These are phyloP conservation scores for Amylocarpus encephaloides DNA, from an alignment of 2,329 filamentous ascomycete genomes.

Conservation along the genomic window DNA sequence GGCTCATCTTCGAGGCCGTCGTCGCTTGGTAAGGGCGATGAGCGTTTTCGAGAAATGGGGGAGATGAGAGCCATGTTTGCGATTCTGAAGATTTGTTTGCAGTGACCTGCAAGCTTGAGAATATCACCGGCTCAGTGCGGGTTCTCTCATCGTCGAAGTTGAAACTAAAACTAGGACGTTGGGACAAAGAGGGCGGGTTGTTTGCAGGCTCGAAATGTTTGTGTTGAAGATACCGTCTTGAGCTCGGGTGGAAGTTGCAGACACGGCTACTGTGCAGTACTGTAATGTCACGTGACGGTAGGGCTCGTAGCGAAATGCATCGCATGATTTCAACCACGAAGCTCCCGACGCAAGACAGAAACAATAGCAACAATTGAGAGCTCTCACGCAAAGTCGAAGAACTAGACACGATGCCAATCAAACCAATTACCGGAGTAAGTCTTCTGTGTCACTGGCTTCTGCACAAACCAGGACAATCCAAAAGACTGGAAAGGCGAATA, in stretches of 20 bases:
- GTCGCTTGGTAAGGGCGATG: slow-evolving; percentile 22
- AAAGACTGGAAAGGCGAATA: slow-evolving; percentile 9
- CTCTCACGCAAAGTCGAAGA: slow-evolving; percentile 21
- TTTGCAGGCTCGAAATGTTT: slow-evolving; percentile 2
- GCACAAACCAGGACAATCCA: background rate
- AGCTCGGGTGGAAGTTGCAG: background rate
- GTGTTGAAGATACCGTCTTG: background rate
- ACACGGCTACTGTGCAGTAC: background rate
- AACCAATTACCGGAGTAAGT: slow-evolving; percentile 35
- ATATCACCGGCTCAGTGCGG: slow-evolving; percentile 1
- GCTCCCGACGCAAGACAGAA: slow-evolving; percentile 12
- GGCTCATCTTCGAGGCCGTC: slow-evolving; percentile 23
- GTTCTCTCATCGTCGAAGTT: slow-evolving; percentile 6
- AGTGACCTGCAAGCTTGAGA: background rate
- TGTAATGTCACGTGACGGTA: slow-evolving; percentile 5
- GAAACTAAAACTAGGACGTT: background rate
- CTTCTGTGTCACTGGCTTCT: background rate
- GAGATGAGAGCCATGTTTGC: slow-evolving; percentile 22
- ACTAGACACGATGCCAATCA: slow-evolving; percentile 30
- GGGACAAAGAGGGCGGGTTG: background rate
- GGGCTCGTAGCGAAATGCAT: background rate
- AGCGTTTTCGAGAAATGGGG: slow-evolving; percentile 25
- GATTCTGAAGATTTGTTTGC: background rate
- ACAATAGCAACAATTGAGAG: slow-evolving; percentile 26
- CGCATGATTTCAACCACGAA: slow-evolving; percentile 21